Evolutionary conservation across 2,329 filamentous ascomycete species (phyloP), one percentile per base, ranked within the genome.

Genomic region (Xylariomycetidae sp.): DNA sequence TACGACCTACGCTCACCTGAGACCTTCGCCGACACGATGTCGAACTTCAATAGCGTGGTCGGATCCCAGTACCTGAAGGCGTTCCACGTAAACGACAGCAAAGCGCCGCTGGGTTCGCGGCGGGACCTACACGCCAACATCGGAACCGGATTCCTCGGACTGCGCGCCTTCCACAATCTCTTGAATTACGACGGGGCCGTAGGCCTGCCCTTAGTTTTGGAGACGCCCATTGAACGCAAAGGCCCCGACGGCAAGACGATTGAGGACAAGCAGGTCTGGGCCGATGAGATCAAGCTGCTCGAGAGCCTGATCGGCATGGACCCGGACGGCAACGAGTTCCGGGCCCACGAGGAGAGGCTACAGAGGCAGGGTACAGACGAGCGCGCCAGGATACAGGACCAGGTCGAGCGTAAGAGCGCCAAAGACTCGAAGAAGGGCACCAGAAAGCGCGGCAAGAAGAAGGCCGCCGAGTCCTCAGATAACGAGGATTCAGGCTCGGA

Each of bases 51-150:
- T 46, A 56, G 75, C 8, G 65, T 82, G 5, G 82, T 98, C 8
- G 92, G 92, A 1, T 59, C 82, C 20, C 13, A 8, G 19, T 95
- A 93, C 49, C 74, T 98, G 6, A 79, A 79, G 40, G 92, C 92
- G 0, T 68, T 96, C 35, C 92, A 98, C 58, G 42, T 98, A 25
- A 98, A 98, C 58, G 92, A 98, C 61, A 93, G 85, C 63, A 98
- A 96, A 62, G 87, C 89, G 0, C 90, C 92, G 0, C 68, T 94
- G 19, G 70, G 63, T 25, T 92, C 86, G 22, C 76, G 87, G 45
- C 78, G 89, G 25, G 92, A 98, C 56, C 64, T 96, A 2, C 92
- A 98, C 60, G 88, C 90, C 44, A 96, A 95, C 56, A 96, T 98
- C 43, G 92, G 92, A 17, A 93, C 88, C 0, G 92, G 92, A 1